These are phyloP conservation scores for Mycena rosella DNA, from an alignment of 768 basidiomycete genomes.

Conservation along the genomic window DNA sequence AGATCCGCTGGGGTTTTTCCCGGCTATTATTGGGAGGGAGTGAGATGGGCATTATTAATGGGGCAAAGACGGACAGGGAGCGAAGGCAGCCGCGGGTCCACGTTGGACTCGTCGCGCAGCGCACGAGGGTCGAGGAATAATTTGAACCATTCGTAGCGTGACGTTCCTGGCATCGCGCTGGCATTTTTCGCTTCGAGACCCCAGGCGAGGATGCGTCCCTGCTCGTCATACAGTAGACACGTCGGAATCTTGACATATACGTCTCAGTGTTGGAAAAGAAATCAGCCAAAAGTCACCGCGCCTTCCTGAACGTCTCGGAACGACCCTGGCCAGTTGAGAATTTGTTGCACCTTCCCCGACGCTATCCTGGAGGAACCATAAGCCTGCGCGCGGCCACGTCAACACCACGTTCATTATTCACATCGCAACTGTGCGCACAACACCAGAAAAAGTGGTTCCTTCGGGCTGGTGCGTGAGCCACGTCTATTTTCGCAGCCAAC, in stretches of 20 bases:
- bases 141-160: conserved; percentile 71
- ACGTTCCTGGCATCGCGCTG: conserved; percentile 45
- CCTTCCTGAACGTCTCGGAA: conserved; percentile 90
- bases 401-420: conserved; percentile 16
- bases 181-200: conserved; percentile 30
- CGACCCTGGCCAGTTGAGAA: conserved; percentile 88
- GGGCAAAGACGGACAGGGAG: conserved; percentile 70
- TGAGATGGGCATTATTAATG: conserved; percentile 8
- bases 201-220: conserved; percentile 56
- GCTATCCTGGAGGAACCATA: conserved; percentile 90
- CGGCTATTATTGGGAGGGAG: conserved; percentile 55
- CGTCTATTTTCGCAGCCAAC: background rate
- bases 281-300: conserved; percentile 37
- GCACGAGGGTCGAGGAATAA: conserved; percentile 87
- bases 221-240: conserved; percentile 84
- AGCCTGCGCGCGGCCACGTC: conserved; percentile 60
- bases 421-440: conserved; percentile 67
- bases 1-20: conserved; percentile 84
- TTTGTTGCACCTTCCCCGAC: conserved; percentile 84
- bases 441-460: conserved; percentile 92
- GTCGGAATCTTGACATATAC: conserved; percentile 74
- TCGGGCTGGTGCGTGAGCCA: background rate
- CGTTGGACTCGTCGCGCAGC: conserved; percentile 74
- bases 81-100: conserved; percentile 84
- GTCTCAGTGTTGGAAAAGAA: conserved; percentile 6